Percentiles rank a stretch among this genome's conserved stretches.
These are phyloP conservation scores for Aureobasidium vineae DNA, from an alignment of 2,329 filamentous ascomycete species.

Conservation along the genomic window DNA sequence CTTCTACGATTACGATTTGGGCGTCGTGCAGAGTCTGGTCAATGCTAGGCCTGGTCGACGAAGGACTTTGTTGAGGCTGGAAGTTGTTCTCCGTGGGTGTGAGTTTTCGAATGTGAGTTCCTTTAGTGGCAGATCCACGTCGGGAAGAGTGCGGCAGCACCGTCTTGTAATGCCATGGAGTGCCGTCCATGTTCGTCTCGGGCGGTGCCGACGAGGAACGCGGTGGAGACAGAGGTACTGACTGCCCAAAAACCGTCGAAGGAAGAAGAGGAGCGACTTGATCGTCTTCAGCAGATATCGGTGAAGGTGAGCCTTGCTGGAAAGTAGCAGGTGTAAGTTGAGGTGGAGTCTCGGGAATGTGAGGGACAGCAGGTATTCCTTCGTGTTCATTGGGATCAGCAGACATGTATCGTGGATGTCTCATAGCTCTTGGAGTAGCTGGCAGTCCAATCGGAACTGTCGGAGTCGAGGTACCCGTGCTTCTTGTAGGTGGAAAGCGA, in stretches of 20 bases:
- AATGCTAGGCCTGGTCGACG: constrained; percentile 52
- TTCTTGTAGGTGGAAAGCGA: constrained; percentile 37
- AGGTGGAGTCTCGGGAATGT: constrained; percentile 52
- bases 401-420: constrained; percentile 68
- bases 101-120: constrained; percentile 45
- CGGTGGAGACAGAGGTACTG: constrained; percentile 37
- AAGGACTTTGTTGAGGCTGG: constrained; percentile 34
- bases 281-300: constrained; percentile 39
- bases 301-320: constrained; percentile 40
- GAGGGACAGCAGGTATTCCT: constrained; percentile 54
- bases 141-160: constrained; percentile 36
- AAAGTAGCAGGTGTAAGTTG: constrained; percentile 37
- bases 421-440: constrained; percentile 88
- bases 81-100: constrained; percentile 42
- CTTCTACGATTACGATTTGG: constrained; percentile 45
- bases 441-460: constrained; percentile 71
- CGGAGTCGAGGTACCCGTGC: constrained; percentile 48
- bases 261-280: constrained; percentile 49
- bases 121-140: constrained; percentile 40
- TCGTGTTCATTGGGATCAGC: constrained; percentile 53
- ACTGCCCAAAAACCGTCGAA: constrained; percentile 48
- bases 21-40: constrained; percentile 52
- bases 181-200: constrained; percentile 39
- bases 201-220: constrained; percentile 52
- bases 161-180: constrained; percentile 39